These are phyloP conservation scores for Tinospora cordifolia DNA, from an alignment of 164 flowering plant genomes.

Conservation along the genomic window DNA sequence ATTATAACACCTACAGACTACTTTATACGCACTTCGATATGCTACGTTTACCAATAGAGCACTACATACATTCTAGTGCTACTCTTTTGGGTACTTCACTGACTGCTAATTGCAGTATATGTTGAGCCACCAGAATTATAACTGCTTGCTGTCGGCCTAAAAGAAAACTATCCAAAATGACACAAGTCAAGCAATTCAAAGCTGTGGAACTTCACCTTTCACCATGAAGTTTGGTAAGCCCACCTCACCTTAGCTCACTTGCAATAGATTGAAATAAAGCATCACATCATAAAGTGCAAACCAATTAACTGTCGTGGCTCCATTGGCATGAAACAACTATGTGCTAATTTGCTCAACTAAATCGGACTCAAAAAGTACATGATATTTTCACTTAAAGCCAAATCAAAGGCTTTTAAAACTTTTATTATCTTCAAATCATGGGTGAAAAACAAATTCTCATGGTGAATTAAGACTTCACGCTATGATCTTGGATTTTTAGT, in stretches of 20 bases:
- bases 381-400: no score
- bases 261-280: constrained; percentile 19
- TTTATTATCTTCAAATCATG: no score
- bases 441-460: no score
- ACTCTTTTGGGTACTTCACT: neutral
- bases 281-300: constrained; percentile 2
- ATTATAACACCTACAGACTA: neutral
- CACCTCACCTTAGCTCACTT: no score
- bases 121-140: neutral
- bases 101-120: neutral
- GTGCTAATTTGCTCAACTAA: neutral
- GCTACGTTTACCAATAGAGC: neutral
- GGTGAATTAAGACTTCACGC: no score
- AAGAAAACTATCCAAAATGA: neutral
- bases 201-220: constrained; percentile 33
- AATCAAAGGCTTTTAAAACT: no score
- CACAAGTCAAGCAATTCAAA: neutral
- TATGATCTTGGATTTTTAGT: no score
- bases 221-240: constrained; percentile 28
- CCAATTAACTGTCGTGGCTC: neutral
- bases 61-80: neutral
- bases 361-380: neutral
- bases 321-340: neutral
- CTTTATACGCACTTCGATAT: no score
- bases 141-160: neutral